Evolutionary conservation across 371 early-diverging fungal species (phyloP).

Genomic region (Mortierella sp.): DNA sequence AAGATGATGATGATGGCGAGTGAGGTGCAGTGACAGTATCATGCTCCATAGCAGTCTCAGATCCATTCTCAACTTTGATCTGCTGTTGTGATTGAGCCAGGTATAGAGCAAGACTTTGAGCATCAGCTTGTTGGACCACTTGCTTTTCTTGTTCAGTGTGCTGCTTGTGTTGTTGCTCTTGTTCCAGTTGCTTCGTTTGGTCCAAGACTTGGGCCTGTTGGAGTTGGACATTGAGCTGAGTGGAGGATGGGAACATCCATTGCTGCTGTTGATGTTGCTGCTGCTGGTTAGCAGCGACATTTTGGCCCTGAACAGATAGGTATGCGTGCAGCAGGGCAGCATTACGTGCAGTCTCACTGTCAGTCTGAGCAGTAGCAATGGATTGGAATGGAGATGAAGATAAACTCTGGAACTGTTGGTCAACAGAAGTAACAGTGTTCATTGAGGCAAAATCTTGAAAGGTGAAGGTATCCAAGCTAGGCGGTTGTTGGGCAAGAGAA

Average conservation of each 20-base stretch:
- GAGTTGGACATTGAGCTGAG: not conserved
- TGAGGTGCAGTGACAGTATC: conserved; percentile 27
- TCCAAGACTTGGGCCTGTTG: conserved; percentile 12
- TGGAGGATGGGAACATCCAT: conserved; percentile 8
- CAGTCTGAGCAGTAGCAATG: not conserved
- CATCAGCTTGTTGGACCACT: conserved; percentile 33
- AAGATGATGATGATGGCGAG: conserved; percentile 18
- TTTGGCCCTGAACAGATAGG: conserved; percentile 31
- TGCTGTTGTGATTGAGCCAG: conserved; percentile 35
- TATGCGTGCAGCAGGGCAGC: conserved; percentile 50
- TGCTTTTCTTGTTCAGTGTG: conserved; percentile 12
- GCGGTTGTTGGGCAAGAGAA: not conserved
- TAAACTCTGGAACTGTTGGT: not conserved
- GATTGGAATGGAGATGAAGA: not conserved
- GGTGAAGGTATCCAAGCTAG: conserved; percentile 16
- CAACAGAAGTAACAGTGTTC: not conserved
- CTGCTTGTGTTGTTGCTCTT: conserved; percentile 8
- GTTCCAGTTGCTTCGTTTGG: conserved; percentile 14
- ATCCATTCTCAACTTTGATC: conserved; percentile 23
- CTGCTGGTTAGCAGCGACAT: not conserved
- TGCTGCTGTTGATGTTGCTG: conserved; percentile 23
- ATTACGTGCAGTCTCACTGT: conserved; percentile 35
- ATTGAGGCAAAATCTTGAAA: conserved; percentile 33
- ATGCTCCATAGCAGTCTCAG: conserved; percentile 36
- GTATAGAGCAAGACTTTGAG: conserved; percentile 40